phyloP scores from a whole-genome alignment of 495 filamentous ascomycete genomes.

The Filosporella fistucella region DNA sequence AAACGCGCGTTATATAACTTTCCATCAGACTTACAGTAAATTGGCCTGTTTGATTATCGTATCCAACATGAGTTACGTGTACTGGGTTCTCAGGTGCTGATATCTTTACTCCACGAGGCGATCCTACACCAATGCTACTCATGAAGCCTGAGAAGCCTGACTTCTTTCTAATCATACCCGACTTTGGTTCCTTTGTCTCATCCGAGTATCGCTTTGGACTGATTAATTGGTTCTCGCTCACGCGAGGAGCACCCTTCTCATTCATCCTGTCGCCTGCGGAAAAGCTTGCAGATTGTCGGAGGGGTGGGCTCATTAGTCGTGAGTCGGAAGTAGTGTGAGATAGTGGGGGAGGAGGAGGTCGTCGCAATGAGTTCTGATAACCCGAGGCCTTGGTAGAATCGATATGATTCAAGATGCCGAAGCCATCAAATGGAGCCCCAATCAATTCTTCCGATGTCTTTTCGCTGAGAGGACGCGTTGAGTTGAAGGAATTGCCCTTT shows the following conservation, averaged over 20 bases:
- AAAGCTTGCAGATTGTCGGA: constrained; percentile 81
- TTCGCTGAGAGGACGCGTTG: constrained; percentile 49
- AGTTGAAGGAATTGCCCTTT: constrained; percentile 1
- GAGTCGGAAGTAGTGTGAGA: constrained; percentile 55
- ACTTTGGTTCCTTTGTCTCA: constrained; percentile 59
- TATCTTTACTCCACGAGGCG: constrained; percentile 85
- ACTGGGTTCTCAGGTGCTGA: constrained; percentile 96
- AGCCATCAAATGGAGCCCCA: constrained; percentile 64
- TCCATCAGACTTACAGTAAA: constrained; percentile 70
- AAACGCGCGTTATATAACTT: background rate
- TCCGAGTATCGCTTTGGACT: constrained; percentile 81
- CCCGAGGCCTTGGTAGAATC: constrained; percentile 57
- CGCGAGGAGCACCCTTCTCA: constrained; percentile 41
- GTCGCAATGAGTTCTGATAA: constrained; percentile 38
- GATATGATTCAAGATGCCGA: constrained; percentile 65
- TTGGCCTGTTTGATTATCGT: constrained; percentile 93
- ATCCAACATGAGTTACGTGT: constrained; percentile 96
- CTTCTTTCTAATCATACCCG: constrained; percentile 72
- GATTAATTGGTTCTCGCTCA: constrained; percentile 54
- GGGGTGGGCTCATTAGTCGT: constrained; percentile 48
- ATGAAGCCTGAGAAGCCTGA: constrained; percentile 92
- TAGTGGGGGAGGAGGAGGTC: constrained; percentile 45
- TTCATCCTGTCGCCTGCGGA: constrained; percentile 52
- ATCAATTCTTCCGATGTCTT: constrained; percentile 67
- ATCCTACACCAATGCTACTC: constrained; percentile 79